Conservation (phyloP, 106 monocot genomes). For the Phalaenopsis equestris region DNA sequence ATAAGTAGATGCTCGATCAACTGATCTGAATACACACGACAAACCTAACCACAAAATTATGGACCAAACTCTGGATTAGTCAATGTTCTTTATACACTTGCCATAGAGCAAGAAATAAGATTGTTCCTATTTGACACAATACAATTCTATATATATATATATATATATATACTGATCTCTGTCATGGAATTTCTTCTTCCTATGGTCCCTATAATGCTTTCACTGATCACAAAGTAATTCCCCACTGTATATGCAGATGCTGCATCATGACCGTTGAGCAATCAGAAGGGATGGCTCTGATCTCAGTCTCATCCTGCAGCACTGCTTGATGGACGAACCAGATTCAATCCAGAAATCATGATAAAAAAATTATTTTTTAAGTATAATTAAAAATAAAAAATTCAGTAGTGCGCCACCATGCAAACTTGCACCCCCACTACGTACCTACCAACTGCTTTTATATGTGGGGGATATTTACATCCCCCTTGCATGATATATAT, state of each 20-base stretch:
- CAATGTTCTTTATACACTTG: too few species aligned
- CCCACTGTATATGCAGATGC: constrained; percentile 33
- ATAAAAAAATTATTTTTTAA: not conserved
- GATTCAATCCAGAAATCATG: constrained; percentile 34
- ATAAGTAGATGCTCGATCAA: too few species aligned
- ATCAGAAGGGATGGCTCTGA: constrained; percentile 41
- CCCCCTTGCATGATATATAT: too few species aligned
- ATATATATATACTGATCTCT: too few species aligned
- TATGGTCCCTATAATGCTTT: not conserved
- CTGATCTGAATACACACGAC: too few species aligned
- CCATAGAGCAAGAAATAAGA: too few species aligned
- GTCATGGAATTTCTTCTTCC: not conserved
- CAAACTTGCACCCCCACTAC: not conserved
- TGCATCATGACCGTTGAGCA: constrained; percentile 55
- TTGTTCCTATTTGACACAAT: too few species aligned
- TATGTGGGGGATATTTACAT: too few species aligned
- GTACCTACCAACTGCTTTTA: not conserved
- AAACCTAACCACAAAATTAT: too few species aligned
- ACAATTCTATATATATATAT: too few species aligned
- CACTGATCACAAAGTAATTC: not conserved
- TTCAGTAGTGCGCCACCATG: not conserved
- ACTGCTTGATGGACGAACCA: constrained; percentile 41
- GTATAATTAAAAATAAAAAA: too few species aligned
- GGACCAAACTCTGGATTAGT: too few species aligned
- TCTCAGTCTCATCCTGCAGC: constrained; percentile 30